A percentile compares a stretch with the other conserved stretches of the same genome.
phyloP scores from a whole-genome alignment of 768 basidiomycete genomes.

The Dictyophora rubrovolvata region DNA sequence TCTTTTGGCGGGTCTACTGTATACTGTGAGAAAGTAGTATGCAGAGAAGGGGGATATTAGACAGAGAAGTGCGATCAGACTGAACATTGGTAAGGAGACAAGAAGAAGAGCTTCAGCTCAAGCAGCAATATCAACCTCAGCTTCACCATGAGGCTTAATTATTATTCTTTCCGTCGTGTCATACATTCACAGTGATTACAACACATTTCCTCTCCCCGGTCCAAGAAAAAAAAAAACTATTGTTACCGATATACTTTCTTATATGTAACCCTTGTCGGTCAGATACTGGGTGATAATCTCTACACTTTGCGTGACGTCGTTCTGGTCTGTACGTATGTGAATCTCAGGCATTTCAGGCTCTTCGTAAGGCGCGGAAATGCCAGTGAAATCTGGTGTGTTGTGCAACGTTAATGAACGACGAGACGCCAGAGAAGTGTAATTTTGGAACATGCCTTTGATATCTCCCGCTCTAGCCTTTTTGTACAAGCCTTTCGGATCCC shows the following conservation, averaged over 20 bases:
- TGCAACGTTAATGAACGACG: background rate
- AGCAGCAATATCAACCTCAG: background rate
- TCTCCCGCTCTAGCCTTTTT: constrained; percentile 92
- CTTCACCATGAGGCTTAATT: background rate
- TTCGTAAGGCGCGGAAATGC: constrained; percentile 96
- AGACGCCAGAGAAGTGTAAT: background rate
- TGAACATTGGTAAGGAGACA: background rate
- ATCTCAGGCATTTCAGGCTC: constrained; percentile 78
- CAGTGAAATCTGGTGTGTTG: constrained; percentile 74
- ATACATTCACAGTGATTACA: constrained; percentile 47
- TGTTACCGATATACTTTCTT: background rate
- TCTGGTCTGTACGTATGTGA: constrained; percentile 82
- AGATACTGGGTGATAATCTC: constrained; percentile 74
- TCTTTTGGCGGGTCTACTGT: background rate
- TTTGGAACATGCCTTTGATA: constrained; percentile 64
- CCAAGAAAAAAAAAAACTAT: background rate
- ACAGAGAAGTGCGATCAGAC: background rate
- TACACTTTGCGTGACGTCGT: constrained; percentile 70
- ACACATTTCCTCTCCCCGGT: background rate
- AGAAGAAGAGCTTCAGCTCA: background rate
- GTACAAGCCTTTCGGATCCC: constrained; percentile 97
- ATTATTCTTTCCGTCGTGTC: constrained; percentile 24
- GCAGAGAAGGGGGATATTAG: background rate
- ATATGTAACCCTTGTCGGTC: constrained; percentile 35
- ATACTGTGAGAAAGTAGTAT: background rate